These are phyloP conservation scores for Trypanosoma vivax DNA, from an alignment of 208 protist species.

Conservation along the genomic window DNA sequence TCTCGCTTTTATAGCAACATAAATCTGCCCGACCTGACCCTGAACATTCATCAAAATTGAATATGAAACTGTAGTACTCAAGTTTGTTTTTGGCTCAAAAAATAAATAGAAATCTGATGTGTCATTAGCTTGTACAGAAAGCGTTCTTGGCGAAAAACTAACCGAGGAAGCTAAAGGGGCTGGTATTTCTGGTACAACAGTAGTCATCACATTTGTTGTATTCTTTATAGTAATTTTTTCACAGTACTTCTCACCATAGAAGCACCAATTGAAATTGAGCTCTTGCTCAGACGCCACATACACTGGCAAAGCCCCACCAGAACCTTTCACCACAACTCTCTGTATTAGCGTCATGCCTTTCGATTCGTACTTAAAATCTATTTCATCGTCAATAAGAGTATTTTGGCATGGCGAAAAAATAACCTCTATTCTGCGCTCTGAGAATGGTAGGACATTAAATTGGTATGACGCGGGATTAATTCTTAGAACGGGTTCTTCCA, in stretches of 20 bases:
- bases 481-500: slow-evolving; percentile 29
- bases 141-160: slow-evolving; percentile 22
- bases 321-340: slow-evolving; percentile 34
- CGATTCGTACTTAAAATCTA: slow-evolving; percentile 44
- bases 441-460: slow-evolving; percentile 45
- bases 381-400: slow-evolving; percentile 27
- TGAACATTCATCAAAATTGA: slow-evolving; percentile 27
- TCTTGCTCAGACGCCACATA: slow-evolving; percentile 39
- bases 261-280: slow-evolving; percentile 73
- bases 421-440: slow-evolving; percentile 28
- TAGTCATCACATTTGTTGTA: slow-evolving; percentile 46
- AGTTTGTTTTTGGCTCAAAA: slow-evolving; percentile 26
- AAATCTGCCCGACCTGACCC: slow-evolving; percentile 35
- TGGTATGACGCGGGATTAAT: slow-evolving; percentile 45
- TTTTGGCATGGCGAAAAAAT: slow-evolving; percentile 42
- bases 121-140: slow-evolving; percentile 40
- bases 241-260: slow-evolving; percentile 66
- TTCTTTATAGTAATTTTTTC: slow-evolving; percentile 59
- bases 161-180: slow-evolving; percentile 9
- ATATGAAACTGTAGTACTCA: slow-evolving; percentile 6
- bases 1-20: slow-evolving; percentile 23
- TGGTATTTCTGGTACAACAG: slow-evolving; percentile 23
- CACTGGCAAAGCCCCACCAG: slow-evolving; percentile 57
- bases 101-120: slow-evolving; percentile 29
- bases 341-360: slow-evolving; percentile 11